Evolutionary conservation across 257 asterid species (phyloP).

Genomic region (Coffea canephora): DNA sequence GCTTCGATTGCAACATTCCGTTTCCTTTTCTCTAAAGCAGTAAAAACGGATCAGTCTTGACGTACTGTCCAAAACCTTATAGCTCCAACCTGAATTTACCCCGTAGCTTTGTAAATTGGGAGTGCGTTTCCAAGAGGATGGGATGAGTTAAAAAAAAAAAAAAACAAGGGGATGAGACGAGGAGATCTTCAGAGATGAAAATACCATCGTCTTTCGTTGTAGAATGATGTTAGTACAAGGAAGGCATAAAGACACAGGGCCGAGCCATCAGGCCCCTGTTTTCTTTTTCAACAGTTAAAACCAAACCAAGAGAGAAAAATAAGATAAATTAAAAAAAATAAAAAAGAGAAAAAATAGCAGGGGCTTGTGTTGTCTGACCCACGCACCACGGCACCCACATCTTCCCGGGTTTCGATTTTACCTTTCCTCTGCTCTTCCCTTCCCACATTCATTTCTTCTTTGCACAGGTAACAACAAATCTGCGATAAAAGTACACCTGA

Average conservation of each 20-base stretch:
- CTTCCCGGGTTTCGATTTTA: conserved; percentile 13
- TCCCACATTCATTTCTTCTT: conserved; percentile 1
- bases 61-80: no score
- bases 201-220: not conserved
- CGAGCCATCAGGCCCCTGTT: not conserved
- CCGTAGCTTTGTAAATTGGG: no score
- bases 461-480: not conserved
- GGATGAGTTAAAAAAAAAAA: no score
- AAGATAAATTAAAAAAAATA: not conserved
- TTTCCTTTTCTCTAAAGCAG: no score
- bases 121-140: no score
- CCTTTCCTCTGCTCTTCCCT: conserved; percentile 4
- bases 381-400: conserved; percentile 15
- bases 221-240: not conserved
- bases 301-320: not conserved
- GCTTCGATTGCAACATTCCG: no score
- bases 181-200: not conserved
- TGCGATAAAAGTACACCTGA: not conserved
- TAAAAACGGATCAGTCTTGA: no score
- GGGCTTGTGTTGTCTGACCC: conserved; percentile 3
- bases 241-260: not conserved
- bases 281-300: not conserved
- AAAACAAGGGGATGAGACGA: no score
- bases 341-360: not conserved
- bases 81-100: no score